Evolutionary conservation across 306 rosid species (phyloP).

Genomic region (Chamaecrista fasciculata): DNA sequence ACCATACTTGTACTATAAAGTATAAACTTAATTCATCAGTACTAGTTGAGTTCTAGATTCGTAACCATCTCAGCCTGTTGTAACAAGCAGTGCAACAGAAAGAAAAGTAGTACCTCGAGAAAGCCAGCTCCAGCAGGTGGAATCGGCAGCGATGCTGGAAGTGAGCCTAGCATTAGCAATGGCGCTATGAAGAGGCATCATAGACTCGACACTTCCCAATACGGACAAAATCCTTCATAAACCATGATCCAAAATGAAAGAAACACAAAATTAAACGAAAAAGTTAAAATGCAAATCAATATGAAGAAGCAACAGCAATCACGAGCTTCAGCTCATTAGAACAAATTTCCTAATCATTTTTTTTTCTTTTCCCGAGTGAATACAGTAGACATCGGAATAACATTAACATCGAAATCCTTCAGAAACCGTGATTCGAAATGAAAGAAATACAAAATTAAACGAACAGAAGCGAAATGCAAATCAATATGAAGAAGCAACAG

Average conservation of each 20-base stretch:
- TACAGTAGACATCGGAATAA: no score
- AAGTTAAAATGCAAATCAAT: not conserved
- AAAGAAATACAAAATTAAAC: not conserved
- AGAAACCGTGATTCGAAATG: not conserved
- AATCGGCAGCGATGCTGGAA: constrained; percentile 67
- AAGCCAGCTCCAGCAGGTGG: constrained; percentile 79
- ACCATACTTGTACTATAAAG: not conserved
- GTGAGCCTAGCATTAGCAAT: constrained; percentile 84
- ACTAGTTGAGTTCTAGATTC: not conserved
- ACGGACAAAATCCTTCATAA: constrained; percentile 53
- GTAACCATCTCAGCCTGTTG: not conserved
- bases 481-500: not conserved
- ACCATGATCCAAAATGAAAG: not conserved
- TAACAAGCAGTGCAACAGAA: not conserved
- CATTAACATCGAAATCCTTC: constrained; percentile 60
- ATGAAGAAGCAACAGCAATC: not conserved
- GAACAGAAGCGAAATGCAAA: not conserved
- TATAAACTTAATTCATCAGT: not conserved
- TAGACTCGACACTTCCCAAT: constrained; percentile 64
- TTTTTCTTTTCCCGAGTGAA: no score
- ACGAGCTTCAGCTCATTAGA: not conserved
- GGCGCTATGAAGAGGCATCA: constrained; percentile 86
- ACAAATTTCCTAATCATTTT: no score
- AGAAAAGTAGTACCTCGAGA: constrained; percentile 59
- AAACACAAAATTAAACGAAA: not conserved